A percentile compares a stretch with the other conserved stretches of the same genome.
phyloP scores from a whole-genome alignment of 768 basidiomycete species.

The Aureoboletus auriporus region DNA sequence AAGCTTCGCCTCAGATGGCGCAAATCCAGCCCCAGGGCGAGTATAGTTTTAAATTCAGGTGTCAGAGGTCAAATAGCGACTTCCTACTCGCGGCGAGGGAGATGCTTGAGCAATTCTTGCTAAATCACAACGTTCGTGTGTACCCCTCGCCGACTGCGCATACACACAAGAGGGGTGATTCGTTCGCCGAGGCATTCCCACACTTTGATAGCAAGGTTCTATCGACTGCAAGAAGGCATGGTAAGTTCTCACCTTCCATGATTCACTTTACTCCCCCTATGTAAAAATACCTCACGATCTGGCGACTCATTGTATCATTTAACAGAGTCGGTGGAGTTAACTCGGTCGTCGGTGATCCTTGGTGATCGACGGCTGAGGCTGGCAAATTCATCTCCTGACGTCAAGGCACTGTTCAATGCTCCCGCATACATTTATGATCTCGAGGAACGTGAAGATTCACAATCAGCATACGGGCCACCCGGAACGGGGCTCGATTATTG shows the following conservation, averaged over 20 bases:
- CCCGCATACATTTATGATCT: slow-evolving; percentile 80
- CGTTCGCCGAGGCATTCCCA: slow-evolving; percentile 92
- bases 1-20: slow-evolving; percentile 16
- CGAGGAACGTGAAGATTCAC: slow-evolving; percentile 66
- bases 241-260: slow-evolving; percentile 30
- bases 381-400: slow-evolving; percentile 89
- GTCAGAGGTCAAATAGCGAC: slow-evolving; percentile 93
- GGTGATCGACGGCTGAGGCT: slow-evolving; percentile 73
- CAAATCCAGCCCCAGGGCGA: slow-evolving; percentile 42
- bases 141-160: slow-evolving; percentile 79
- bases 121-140: slow-evolving; percentile 77
- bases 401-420: slow-evolving; percentile 91
- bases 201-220: slow-evolving; percentile 95
- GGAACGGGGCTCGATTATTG: slow-evolving; percentile 63
- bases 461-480: slow-evolving; percentile 51
- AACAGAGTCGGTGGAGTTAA: slow-evolving; percentile 73
- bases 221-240: slow-evolving; percentile 69
- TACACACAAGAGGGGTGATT: slow-evolving; percentile 82
- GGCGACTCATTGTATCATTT: slow-evolving; percentile 6
- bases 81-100: slow-evolving; percentile 87
- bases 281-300: neutral
- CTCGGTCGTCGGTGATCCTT: slow-evolving; percentile 57
- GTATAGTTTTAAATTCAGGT: slow-evolving; percentile 91
- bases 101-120: slow-evolving; percentile 87
- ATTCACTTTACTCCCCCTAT: slow-evolving; percentile 14